Conservation (phyloP, 306 rosid species). For the Mimosa pudica region DNA sequence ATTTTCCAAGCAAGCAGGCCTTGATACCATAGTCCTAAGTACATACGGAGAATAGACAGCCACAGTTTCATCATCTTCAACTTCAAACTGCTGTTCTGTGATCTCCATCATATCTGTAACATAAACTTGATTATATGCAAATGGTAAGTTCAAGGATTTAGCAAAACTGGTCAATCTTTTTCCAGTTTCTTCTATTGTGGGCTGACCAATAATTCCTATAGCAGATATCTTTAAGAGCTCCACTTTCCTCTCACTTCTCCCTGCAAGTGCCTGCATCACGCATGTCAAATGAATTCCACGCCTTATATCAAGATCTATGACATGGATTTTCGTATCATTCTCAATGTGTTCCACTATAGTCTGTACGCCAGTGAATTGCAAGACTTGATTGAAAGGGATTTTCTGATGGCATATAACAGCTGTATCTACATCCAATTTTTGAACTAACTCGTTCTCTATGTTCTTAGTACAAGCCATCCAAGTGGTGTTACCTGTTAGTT, state of each 20-base stretch:
- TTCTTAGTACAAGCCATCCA: slow-evolving; percentile 18
- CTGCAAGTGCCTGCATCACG: slow-evolving; percentile 65
- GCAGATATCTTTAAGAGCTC: slow-evolving; percentile 60
- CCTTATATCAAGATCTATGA: slow-evolving; percentile 59
- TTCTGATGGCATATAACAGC: slow-evolving; percentile 41
- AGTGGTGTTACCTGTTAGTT: slow-evolving; percentile 42
- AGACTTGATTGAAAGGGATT: slow-evolving; percentile 57
- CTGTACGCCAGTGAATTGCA: slow-evolving; percentile 60
- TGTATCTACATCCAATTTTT: slow-evolving; percentile 21
- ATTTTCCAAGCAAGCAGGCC: slow-evolving; percentile 59
- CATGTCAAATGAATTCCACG: slow-evolving; percentile 62
- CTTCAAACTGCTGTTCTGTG: slow-evolving; percentile 47
- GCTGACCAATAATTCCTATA: slow-evolving; percentile 38
- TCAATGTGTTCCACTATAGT: slow-evolving; percentile 61
- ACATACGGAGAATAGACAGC: slow-evolving; percentile 50
- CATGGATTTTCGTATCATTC: slow-evolving; percentile 50
- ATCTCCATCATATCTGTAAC: slow-evolving; percentile 53
- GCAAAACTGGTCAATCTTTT: slow-evolving; percentile 58
- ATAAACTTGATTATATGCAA: slow-evolving; percentile 47
- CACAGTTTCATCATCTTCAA: slow-evolving; percentile 57
- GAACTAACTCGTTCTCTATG: slow-evolving; percentile 2
- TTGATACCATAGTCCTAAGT: slow-evolving; percentile 53
- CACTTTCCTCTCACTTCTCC: slow-evolving; percentile 41
- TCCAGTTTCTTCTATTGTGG: slow-evolving; percentile 47
- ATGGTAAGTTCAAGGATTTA: slow-evolving; percentile 62